Conservation (phyloP, 768 basidiomycete genomes). For the Pulveroboletus sp. region DNA sequence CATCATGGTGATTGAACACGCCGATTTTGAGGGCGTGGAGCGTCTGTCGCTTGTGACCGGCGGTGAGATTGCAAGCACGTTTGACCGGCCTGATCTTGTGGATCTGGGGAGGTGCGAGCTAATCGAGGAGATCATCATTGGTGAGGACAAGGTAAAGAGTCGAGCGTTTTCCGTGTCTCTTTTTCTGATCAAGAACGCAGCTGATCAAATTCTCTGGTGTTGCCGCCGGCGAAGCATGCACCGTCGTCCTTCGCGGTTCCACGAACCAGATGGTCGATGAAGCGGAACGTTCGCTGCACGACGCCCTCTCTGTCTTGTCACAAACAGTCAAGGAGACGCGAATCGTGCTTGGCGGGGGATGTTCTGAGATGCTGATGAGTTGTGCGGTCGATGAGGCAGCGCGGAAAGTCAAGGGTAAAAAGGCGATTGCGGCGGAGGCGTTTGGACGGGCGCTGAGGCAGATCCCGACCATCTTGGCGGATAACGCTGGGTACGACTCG, state of each 20-base stretch:
- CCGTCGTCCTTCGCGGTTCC: conserved; percentile 94
- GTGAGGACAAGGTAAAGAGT: conserved; percentile 86
- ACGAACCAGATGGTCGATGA: conserved; percentile 99
- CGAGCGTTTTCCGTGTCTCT: not conserved
- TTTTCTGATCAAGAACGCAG: conserved; percentile 40
- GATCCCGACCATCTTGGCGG: conserved; percentile 95
- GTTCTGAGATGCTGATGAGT: conserved; percentile 98
- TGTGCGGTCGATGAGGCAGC: conserved; percentile 90
- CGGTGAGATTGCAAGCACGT: conserved; percentile 95
- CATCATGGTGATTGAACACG: conserved; percentile 96
- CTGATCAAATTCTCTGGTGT: conserved; percentile 99
- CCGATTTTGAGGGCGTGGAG: conserved; percentile 99
- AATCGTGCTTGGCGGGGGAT: conserved; percentile 92
- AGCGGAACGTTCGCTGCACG: conserved; percentile 95
- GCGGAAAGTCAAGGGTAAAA: conserved; percentile 85
- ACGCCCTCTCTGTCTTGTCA: conserved; percentile 94
- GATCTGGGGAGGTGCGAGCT: conserved; percentile 91
- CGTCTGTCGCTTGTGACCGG: conserved; percentile 94
- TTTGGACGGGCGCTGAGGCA: conserved; percentile 87
- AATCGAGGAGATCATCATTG: conserved; percentile 99
- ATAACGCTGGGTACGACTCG: conserved; percentile 98
- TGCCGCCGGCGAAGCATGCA: conserved; percentile 96
- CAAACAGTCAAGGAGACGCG: conserved; percentile 98
- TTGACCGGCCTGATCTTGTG: conserved; percentile 88
- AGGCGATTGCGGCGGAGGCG: conserved; percentile 91